Conservation (phyloP, 2,329 filamentous ascomycete genomes). For the Colletotrichum spinosum region DNA sequence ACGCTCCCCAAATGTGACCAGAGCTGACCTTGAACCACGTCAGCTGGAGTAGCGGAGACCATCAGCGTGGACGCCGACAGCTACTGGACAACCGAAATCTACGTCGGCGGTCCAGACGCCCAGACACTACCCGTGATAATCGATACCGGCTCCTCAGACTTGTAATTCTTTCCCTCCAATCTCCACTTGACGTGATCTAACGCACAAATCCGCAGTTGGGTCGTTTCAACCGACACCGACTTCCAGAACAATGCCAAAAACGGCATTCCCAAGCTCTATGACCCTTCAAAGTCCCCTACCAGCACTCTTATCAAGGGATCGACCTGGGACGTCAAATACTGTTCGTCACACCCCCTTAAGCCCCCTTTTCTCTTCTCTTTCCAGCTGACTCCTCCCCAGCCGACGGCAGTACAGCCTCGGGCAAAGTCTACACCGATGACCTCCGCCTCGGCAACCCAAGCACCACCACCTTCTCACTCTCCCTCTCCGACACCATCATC, state of each 20-base stretch:
- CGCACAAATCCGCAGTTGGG: constrained; percentile 11
- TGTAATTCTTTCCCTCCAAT: background rate
- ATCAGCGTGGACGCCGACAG: constrained; percentile 9
- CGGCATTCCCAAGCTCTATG: constrained; percentile 58
- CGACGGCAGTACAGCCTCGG: constrained; percentile 57
- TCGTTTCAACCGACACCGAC: constrained; percentile 47
- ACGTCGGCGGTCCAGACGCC: constrained; percentile 12
- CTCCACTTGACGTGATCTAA: background rate
- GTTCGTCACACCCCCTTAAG: constrained; percentile 52
- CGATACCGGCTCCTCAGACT: constrained; percentile 28
- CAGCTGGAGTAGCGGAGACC: constrained; percentile 18
- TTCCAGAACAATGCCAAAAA: constrained; percentile 41
- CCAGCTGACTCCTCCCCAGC: constrained; percentile 43
- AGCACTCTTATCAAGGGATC: constrained; percentile 54
- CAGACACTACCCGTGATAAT: constrained; percentile 33
- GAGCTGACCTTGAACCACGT: too few relatives aligned
- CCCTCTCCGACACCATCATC: constrained; percentile 58
- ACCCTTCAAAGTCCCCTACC: constrained; percentile 58
- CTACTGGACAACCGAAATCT: constrained; percentile 31
- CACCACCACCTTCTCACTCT: constrained; percentile 44
- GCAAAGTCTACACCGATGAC: constrained; percentile 63
- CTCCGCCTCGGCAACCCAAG: constrained; percentile 53
- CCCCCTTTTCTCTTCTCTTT: constrained; percentile 2
- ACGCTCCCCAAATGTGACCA: too few relatives aligned
- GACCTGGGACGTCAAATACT: constrained; percentile 62